These are phyloP conservation scores for Clarireedia homoeocarpa DNA, from an alignment of 2,329 filamentous ascomycete genomes.

Conservation along the genomic window DNA sequence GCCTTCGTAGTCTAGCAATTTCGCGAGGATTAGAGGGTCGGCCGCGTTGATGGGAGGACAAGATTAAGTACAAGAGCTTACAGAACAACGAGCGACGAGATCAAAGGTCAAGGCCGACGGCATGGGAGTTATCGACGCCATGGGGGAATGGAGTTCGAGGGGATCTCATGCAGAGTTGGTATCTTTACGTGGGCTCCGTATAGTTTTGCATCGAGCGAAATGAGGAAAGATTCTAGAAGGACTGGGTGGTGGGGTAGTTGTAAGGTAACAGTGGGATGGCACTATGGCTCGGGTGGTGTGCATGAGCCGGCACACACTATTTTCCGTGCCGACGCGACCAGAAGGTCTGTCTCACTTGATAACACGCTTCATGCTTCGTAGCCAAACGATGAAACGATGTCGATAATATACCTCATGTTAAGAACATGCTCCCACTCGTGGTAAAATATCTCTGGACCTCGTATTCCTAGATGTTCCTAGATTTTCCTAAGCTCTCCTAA, in stretches of 20 bases:
- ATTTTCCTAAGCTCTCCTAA: background rate
- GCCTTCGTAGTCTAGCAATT: slow-evolving; percentile 76
- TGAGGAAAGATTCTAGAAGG: background rate
- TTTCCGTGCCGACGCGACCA: no score
- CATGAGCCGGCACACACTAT: no score
- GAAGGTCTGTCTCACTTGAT: no score
- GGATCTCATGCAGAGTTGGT: background rate
- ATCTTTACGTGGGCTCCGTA: background rate
- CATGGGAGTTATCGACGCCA: slow-evolving; percentile 28
- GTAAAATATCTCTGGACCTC: no score
- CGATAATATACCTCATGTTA: no score
- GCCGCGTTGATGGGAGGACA: background rate
- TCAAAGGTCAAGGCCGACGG: slow-evolving; percentile 70
- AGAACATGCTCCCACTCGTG: no score
- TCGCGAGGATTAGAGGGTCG: slow-evolving; percentile 1
- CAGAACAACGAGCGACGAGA: slow-evolving; percentile 70
- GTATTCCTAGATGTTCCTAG: background rate
- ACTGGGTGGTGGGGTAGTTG: background rate
- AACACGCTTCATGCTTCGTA: no score
- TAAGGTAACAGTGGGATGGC: background rate
- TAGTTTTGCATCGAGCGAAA: background rate
- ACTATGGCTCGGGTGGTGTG: background rate
- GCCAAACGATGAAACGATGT: no score
- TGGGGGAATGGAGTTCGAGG: background rate
- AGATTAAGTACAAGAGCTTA: slow-evolving; percentile 37